Conservation (phyloP, 2,329 filamentous ascomycete genomes). For the Cryphonectria naterciae region DNA sequence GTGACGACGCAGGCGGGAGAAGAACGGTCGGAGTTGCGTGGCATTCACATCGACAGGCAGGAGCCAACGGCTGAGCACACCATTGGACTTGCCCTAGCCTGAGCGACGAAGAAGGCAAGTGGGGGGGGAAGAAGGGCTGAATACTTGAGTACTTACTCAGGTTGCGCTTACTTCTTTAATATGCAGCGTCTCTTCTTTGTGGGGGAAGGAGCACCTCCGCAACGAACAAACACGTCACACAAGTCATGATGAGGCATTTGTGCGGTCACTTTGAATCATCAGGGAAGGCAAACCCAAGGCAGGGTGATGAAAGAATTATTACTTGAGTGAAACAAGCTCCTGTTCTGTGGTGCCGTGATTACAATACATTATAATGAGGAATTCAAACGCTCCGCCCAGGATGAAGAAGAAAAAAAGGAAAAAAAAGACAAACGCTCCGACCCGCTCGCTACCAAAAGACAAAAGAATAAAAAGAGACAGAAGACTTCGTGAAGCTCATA, state of each 20-base stretch:
- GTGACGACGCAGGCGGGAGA: not conserved
- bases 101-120: not conserved
- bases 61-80: not conserved
- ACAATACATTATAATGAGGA: conserved; percentile 3
- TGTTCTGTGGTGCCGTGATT: not conserved
- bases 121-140: not conserved
- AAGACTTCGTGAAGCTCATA: not conserved
- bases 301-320: not conserved
- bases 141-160: not conserved
- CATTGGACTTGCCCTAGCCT: not conserved
- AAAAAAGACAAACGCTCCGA: not conserved
- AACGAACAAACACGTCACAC: not conserved
- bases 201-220: not conserved
- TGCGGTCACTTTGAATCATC: not conserved
- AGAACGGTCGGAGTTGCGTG: not conserved
- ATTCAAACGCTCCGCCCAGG: not conserved
- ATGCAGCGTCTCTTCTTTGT: not conserved
- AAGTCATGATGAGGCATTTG: not conserved
- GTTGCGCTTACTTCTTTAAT: not conserved
- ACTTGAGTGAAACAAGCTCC: not conserved
- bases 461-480: not conserved
- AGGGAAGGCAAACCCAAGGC: not conserved
- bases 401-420: too few relatives aligned
- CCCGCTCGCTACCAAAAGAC: not conserved
- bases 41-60: not conserved